Base-by-base conservation (phyloP, 225 moss, liverwort and hornwort species). In the Pseudisothecium myosuroides region DNA sequence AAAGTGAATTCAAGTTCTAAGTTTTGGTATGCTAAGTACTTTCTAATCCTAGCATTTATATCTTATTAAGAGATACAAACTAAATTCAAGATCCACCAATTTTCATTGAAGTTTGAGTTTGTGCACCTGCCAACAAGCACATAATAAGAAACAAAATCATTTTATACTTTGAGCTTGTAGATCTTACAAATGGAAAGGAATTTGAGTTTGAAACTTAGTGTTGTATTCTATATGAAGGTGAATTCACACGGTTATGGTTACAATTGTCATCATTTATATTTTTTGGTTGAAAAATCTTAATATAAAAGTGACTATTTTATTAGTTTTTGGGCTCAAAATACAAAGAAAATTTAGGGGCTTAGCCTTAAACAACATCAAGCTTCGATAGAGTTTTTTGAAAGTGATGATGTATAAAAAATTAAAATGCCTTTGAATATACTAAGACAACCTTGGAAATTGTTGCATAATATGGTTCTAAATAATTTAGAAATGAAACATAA, bases 121-220 rank as follows among this genome's bases (percentile, higher is more conserved):
- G 8, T 41, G 1, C 7, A 7, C 12, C n/a, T 7, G 0, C 12
- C 6, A 67, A n/a, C 3, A 0, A 2, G 2, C 4, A 21, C 1
- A 37, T 19, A 67, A 5, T 37, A 7, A 22, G 7, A 11, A n/a
- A 68, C n/a, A n/a, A 12, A 37, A 22, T 68, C 12, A n/a, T 12
- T 41, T 26, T 26, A 15, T 41, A 71, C 41, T 71, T 71, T 71
- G 24, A 71, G 14, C 9, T 43, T 43, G 5, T 15, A 72, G 9
- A 72, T 72, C 15, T 43, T 14, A 5, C 14, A 27, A 43, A 16
- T 27, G 27, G 5, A 72, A 72, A 43, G 8, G 43, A 27, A 72
- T 43, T 71, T 41, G 27, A 26, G 4, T 24, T 41, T 71, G 8
- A 41, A 71, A 71, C 41, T 41, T 71, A 24, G 3, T 41, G 0